These are phyloP conservation scores for Botrytis fragariae DNA, from an alignment of 2,329 filamentous ascomycete genomes.

Conservation along the genomic window DNA sequence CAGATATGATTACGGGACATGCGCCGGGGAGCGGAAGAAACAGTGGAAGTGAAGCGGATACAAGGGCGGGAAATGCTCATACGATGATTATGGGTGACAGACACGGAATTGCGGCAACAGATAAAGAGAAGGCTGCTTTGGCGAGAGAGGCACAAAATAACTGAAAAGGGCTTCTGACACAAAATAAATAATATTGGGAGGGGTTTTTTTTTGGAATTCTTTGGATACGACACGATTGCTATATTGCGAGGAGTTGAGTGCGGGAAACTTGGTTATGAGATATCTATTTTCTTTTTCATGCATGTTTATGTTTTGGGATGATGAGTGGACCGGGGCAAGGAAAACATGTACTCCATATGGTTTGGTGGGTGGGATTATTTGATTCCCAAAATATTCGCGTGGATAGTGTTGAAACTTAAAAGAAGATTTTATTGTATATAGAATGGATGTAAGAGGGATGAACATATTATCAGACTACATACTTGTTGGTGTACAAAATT, in stretches of 20 bases:
- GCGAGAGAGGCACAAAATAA: not conserved
- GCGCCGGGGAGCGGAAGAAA: not conserved
- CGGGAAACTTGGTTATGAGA: constrained; percentile 6
- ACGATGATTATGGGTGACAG: constrained; percentile 50
- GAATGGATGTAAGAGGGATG: not conserved
- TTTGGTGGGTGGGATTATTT: not conserved
- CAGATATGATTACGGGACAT: constrained; percentile 7
- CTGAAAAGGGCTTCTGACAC: not conserved
- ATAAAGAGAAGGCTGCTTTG: constrained; percentile 36
- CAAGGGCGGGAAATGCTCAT: constrained; percentile 39
- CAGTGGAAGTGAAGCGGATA: constrained; percentile 31
- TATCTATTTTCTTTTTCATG: constrained; percentile 8
- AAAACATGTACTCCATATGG: not conserved
- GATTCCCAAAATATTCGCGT: not conserved
- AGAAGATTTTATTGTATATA: not conserved
- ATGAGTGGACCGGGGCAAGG: not conserved
- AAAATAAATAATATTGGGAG: not conserved
- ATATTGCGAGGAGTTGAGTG: constrained; percentile 5
- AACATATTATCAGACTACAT: not conserved
- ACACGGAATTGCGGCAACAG: constrained; percentile 50
- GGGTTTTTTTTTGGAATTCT: not conserved
- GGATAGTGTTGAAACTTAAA: no score
- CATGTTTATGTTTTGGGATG: not conserved
- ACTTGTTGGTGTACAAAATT: not conserved
- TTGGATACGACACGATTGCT: not conserved